Evolutionary conservation across 257 asterid species (phyloP).

Genomic region (Salvia splendens): DNA sequence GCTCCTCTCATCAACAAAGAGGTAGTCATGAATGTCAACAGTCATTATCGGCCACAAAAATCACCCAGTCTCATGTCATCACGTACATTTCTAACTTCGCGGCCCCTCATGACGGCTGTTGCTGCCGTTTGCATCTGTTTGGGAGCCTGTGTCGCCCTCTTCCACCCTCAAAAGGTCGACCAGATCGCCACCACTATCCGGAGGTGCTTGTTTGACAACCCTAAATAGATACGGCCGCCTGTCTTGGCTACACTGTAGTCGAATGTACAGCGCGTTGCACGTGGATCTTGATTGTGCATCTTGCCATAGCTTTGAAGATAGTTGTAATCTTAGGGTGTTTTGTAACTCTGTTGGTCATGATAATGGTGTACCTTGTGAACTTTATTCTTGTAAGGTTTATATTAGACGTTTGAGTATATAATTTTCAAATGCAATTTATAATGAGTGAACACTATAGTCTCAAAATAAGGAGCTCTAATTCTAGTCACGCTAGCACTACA

Average conservation of each 20-base stretch:
- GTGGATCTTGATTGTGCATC: neutral
- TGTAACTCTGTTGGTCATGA: neutral
- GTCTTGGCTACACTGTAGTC: too few relatives aligned
- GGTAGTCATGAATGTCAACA: constrained; percentile 41
- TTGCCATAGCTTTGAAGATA: neutral
- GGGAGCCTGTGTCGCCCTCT: constrained; percentile 58
- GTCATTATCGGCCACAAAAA: constrained; percentile 37
- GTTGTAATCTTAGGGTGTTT: neutral
- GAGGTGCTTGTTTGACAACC: constrained; percentile 57
- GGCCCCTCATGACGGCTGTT: constrained; percentile 44
- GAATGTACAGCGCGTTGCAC: constrained; percentile 26
- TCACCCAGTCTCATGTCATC: constrained; percentile 36
- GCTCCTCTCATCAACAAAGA: constrained; percentile 60
- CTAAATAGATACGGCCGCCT: neutral
- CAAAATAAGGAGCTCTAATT: too few relatives aligned
- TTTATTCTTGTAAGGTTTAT: neutral
- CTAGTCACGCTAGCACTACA: too few relatives aligned
- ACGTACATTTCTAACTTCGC: constrained; percentile 41
- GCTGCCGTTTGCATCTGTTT: constrained; percentile 58
- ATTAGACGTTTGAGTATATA: too few relatives aligned
- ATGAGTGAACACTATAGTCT: too few relatives aligned
- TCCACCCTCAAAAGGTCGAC: constrained; percentile 65
- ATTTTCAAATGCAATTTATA: too few relatives aligned
- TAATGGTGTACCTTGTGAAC: neutral
- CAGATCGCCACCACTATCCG: constrained; percentile 64